A percentile compares a stretch with the other conserved stretches of the same genome.
phyloP scores from a whole-genome alignment of 1,284 basidiomycete species.

The Neolentinus lepideus region DNA sequence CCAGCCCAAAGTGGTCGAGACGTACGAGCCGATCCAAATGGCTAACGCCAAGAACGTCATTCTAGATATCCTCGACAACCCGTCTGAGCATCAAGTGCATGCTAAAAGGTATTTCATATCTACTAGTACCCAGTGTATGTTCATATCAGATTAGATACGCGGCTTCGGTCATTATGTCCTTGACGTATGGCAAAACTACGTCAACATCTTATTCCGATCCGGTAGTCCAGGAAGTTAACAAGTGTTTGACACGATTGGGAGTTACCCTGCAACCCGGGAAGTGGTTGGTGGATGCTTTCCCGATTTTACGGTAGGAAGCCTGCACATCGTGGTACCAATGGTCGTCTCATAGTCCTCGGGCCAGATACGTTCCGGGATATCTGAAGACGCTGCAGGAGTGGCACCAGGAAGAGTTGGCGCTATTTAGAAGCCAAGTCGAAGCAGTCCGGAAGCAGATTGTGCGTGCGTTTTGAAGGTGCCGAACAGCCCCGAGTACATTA shows the following conservation, averaged over 20 bases:
- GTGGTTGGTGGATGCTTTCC: not conserved
- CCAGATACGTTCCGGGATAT: conserved; percentile 14
- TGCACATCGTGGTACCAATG: not conserved
- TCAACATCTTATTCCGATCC: conserved; percentile 12
- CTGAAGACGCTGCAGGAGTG: conserved; percentile 11
- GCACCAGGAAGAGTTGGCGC: conserved; percentile 17
- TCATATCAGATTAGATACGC: not conserved
- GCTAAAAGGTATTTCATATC: conserved; percentile 32
- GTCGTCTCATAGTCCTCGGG: conserved; percentile 9
- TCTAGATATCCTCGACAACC: conserved; percentile 42
- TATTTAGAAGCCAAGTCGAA: conserved; percentile 13
- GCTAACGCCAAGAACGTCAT: conserved; percentile 40
- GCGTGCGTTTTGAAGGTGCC: not conserved
- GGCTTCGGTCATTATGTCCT: conserved; percentile 1
- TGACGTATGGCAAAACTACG: conserved; percentile 15
- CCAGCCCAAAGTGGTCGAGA: conserved; percentile 36
- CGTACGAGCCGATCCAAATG: conserved; percentile 40
- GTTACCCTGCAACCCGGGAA: conserved; percentile 12
- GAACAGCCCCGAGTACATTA: no score
- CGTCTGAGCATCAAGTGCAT: conserved; percentile 43
- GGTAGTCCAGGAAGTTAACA: conserved; percentile 13
- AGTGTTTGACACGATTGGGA: conserved; percentile 11
- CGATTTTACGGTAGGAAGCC: not conserved
- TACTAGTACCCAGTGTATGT: not conserved
- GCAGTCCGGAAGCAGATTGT: conserved; percentile 9